These are phyloP conservation scores for Neofusicoccum sp. DNA, from an alignment of 2,329 filamentous ascomycete genomes.

Conservation along the genomic window DNA sequence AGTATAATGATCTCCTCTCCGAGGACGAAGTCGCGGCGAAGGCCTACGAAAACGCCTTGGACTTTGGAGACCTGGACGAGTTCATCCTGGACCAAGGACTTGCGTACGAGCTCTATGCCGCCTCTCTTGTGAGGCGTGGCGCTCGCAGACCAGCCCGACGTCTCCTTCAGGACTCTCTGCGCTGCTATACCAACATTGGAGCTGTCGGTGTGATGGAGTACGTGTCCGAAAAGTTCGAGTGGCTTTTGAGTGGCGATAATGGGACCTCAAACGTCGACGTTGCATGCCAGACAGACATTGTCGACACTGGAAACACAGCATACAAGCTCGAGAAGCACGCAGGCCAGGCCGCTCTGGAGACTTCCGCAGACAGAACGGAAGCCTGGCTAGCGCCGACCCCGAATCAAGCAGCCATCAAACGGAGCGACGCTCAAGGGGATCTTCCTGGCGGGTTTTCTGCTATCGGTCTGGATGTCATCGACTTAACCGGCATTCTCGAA, in stretches of 20 bases:
- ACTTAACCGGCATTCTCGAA: constrained; percentile 73
- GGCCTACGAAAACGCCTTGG: constrained; percentile 68
- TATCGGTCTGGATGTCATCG: constrained; percentile 72
- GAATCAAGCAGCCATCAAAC: constrained; percentile 39
- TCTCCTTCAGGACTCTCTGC: constrained; percentile 66
- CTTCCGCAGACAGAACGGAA: constrained; percentile 47
- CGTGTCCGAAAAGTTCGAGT: constrained; percentile 66
- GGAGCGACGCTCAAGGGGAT: constrained; percentile 47
- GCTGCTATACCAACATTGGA: constrained; percentile 66
- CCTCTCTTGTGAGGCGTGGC: constrained; percentile 64
- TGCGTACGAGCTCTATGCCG: constrained; percentile 71
- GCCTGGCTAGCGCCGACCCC: constrained; percentile 50
- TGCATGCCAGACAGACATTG: constrained; percentile 69
- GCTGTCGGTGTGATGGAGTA: constrained; percentile 67
- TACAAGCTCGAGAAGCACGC: constrained; percentile 47
- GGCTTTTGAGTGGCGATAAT: constrained; percentile 63
- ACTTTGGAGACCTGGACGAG: constrained; percentile 67
- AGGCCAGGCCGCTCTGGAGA: constrained; percentile 36
- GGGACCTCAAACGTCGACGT: constrained; percentile 61
- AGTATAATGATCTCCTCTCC: constrained; percentile 62
- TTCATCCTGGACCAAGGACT: constrained; percentile 71
- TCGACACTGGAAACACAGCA: constrained; percentile 43
- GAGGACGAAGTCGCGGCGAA: constrained; percentile 56
- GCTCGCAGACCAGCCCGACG: constrained; percentile 67
- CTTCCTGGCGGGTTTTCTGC: constrained; percentile 65